phyloP scores from a whole-genome alignment of 2,329 filamentous ascomycete genomes.

The Phoma sp. region DNA sequence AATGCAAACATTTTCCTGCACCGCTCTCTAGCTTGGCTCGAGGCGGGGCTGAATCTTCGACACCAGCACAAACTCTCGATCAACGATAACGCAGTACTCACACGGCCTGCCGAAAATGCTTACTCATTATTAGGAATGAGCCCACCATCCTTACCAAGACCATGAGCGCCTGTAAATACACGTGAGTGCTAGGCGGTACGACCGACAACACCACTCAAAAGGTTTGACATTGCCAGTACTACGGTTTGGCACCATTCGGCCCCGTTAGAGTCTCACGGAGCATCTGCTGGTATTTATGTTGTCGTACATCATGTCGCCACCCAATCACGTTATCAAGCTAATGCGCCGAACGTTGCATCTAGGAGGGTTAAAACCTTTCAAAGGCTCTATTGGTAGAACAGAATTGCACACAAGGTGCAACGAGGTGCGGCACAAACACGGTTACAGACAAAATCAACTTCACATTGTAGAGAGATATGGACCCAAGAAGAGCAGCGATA shows the following conservation, averaged over 20 bases:
- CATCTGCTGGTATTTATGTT: neutral
- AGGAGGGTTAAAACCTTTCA: neutral
- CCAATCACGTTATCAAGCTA: neutral
- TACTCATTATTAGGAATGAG: too few species aligned
- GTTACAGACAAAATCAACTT: too few species aligned
- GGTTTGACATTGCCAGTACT: neutral
- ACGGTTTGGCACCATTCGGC: neutral
- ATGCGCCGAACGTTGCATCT: neutral
- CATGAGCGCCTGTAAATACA: too few species aligned
- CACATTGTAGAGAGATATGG: neutral
- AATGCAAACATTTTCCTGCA: too few species aligned
- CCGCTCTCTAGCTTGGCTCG: too few species aligned
- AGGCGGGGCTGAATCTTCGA: too few species aligned
- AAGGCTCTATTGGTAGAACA: neutral
- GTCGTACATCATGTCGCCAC: neutral
- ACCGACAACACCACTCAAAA: neutral
- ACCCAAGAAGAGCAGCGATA: neutral
- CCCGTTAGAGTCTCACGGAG: neutral
- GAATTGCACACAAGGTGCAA: neutral
- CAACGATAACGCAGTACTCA: too few species aligned
- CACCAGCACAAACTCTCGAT: too few species aligned
- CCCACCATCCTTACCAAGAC: too few species aligned
- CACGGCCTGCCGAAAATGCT: too few species aligned
- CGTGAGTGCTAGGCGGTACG: neutral
- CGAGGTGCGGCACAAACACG: too few species aligned